Evolutionary conservation across 2,329 filamentous ascomycete genomes (phyloP), one percentile per base, ranked within the genome.

Genomic region (Gyromitra esculenta): DNA sequence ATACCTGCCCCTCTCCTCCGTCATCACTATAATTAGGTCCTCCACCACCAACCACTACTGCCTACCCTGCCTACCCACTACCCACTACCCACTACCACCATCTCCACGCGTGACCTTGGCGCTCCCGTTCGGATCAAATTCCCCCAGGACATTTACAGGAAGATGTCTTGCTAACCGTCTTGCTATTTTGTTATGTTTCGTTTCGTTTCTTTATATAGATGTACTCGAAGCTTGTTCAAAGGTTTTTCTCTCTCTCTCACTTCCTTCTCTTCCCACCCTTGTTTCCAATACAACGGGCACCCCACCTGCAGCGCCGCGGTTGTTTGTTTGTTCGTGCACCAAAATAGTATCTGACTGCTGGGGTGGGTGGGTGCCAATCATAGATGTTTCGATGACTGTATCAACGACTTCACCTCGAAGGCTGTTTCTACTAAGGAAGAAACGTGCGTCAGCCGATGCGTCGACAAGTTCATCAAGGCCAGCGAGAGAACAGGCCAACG

Each of bases 361-460:
- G 25, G 25, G 2, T 31, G 82, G 11, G 43, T 11, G 43, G 86
- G 85, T 82, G 90, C 89, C 85, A 88, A 92, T 71, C 91, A 94
- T 82, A 89, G 91, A 86, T 99, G 96, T 89, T 99, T 99, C 88
- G 91, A 93, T 84, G 91, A 96, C 85, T 99, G 96, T 88, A 90
- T 99, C 85, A 95, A 94, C 85, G 94, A 98, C 88, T 99, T 99
- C 89, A 97, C 94, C 82, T 97, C 94, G 86, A 98, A 98, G 87
- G 92, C 93, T 63, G 89, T 99, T 80, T 91, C 92, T 79, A 89
- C 90, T 80, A 91, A 93, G 83, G 96, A 99, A 86, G 92, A 92
- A 82, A 91, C 92, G 84, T 99, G 96, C 86, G 90, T 98, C 82
- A 91, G 93, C 86, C 92, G 94, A 82, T 99, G 96, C 85, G 94